Conservation (phyloP, 768 basidiomycete species). For the Boletus coccyginus region DNA sequence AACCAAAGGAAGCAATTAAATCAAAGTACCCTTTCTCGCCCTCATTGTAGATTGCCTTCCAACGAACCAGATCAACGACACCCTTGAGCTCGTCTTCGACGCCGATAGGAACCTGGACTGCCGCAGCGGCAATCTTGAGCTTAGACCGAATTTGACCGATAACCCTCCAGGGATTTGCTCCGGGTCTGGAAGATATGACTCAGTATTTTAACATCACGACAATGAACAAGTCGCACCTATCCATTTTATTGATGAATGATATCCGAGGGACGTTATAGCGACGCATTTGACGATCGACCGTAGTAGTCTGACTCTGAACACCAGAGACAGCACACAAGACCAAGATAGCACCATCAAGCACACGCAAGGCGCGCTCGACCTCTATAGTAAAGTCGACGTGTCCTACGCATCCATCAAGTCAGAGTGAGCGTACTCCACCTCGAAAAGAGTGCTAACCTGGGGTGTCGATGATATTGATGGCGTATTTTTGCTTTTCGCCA, state of each 20-base stretch:
- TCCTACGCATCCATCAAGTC: conserved; percentile 44
- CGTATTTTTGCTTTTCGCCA: conserved; percentile 74
- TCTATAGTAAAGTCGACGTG: conserved; percentile 99
- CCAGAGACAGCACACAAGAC: conserved; percentile 97
- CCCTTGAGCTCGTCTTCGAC: conserved; percentile 82
- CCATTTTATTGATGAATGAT: conserved; percentile 99
- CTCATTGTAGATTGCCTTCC: conserved; percentile 93
- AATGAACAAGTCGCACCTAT: conserved; percentile 50
- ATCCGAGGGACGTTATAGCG: conserved; percentile 94
- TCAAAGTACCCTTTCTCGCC: conserved; percentile 86
- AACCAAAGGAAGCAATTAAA: not conserved
- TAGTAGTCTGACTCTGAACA: conserved; percentile 97
- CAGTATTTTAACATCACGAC: not conserved
- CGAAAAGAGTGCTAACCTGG: conserved; percentile 54
- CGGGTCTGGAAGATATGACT: conserved; percentile 54
- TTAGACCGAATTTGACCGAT: conserved; percentile 89
- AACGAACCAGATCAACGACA: conserved; percentile 90
- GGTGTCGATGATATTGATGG: conserved; percentile 98
- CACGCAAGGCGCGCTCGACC: conserved; percentile 94
- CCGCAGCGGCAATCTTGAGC: conserved; percentile 88
- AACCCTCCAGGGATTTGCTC: conserved; percentile 96
- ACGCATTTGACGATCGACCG: conserved; percentile 98
- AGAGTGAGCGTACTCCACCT: not conserved
- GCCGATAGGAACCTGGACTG: conserved; percentile 95
- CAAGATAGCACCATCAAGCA: conserved; percentile 93